phyloP scores from a whole-genome alignment of 2,329 filamentous ascomycete genomes.

The Claviceps sp. region DNA sequence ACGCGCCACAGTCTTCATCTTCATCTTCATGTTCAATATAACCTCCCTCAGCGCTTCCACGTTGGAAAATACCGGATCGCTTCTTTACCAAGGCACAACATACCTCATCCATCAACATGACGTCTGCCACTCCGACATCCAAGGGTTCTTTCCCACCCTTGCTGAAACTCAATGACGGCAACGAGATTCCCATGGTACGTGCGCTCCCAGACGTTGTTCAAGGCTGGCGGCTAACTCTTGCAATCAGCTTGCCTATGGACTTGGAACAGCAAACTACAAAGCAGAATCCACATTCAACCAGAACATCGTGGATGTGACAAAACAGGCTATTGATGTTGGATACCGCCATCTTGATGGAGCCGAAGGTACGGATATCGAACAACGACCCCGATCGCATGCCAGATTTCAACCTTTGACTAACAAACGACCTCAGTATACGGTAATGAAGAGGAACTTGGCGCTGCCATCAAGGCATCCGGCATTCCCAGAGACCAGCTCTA shows the following conservation, averaged over 20 bases:
- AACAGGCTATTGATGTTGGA: conserved; percentile 53
- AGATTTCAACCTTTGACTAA: background rate
- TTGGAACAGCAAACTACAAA: conserved; percentile 55
- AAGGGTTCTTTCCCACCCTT: conserved; percentile 34
- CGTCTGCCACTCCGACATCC: conserved; percentile 26
- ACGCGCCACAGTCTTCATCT: background rate
- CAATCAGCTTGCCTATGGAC: conserved; percentile 52
- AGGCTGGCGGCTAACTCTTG: background rate
- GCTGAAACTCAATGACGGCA: conserved; percentile 61
- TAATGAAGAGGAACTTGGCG: conserved; percentile 57
- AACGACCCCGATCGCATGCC: background rate
- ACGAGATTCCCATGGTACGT: conserved; percentile 54
- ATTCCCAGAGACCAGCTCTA: conserved; percentile 55
- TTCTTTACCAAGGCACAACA: background rate
- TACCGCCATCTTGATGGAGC: conserved; percentile 65
- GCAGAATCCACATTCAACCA: conserved; percentile 39
- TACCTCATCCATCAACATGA: conserved; percentile 20
- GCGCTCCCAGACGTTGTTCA: background rate
- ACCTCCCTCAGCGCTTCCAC: background rate
- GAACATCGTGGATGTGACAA: conserved; percentile 32
- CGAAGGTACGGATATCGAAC: conserved; percentile 37
- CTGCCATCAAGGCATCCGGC: conserved; percentile 53
- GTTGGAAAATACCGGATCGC: background rate
- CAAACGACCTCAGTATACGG: conserved; percentile 37
- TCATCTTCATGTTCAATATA: background rate